phyloP scores from a whole-genome alignment of 331 rosid genomes.

The Malus hybrid region DNA sequence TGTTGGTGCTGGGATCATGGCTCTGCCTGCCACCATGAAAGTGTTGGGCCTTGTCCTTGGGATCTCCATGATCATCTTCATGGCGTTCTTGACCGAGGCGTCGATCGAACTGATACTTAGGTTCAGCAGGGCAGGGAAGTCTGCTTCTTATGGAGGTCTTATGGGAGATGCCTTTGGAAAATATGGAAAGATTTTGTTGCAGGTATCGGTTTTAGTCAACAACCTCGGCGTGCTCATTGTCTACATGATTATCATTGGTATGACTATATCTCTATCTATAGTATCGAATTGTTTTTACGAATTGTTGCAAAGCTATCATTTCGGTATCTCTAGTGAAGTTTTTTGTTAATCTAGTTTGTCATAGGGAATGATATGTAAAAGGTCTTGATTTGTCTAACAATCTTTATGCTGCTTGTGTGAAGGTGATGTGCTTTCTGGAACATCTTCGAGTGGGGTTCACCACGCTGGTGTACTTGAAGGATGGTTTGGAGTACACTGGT shows the following conservation, averaged over 20 bases:
- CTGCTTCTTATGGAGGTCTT: constrained; percentile 64
- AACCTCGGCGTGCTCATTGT: constrained; percentile 62
- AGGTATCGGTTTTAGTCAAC: constrained; percentile 49
- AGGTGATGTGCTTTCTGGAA: constrained; percentile 99
- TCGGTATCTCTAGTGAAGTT: background rate
- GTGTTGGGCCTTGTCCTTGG: constrained; percentile 81
- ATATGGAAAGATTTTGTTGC: constrained; percentile 54
- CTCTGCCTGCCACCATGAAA: constrained; percentile 84
- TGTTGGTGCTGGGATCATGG: constrained; percentile 98
- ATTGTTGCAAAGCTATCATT: background rate
- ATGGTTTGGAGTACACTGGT: constrained; percentile 93
- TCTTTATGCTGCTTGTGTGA: constrained; percentile 23
- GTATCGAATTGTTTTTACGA: background rate
- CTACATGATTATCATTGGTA: constrained; percentile 93
- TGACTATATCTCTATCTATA: background rate
- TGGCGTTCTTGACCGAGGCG: constrained; percentile 72
- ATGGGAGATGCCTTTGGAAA: constrained; percentile 80
- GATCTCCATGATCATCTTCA: constrained; percentile 53
- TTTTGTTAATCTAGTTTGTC: background rate
- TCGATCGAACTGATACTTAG: constrained; percentile 71
- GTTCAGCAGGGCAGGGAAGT: constrained; percentile 60
- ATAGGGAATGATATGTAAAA: background rate
- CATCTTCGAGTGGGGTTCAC: constrained; percentile 62
- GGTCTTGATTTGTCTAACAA: constrained; percentile 13
- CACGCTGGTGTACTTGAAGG: constrained; percentile 86